Base-by-base conservation (phyloP, 768 basidiomycete genomes). In the Leucocoprinus leucothites region DNA sequence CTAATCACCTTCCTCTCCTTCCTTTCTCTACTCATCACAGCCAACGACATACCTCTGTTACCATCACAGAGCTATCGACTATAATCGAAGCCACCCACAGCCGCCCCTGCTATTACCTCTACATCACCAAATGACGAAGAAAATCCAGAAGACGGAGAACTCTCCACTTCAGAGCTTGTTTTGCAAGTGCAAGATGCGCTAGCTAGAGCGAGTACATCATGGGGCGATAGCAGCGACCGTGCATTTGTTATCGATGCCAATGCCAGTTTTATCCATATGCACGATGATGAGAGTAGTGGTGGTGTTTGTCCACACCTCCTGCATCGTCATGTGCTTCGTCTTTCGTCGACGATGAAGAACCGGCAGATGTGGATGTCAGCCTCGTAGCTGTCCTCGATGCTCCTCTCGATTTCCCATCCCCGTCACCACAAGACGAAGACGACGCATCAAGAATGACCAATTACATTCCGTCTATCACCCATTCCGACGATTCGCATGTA, bases 31-130 rank as follows among this genome's bases (percentile, higher is more conserved):
- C n/a, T n/a, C n/a, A n/a, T n/a, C n/a, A n/a, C n/a, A n/a, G n/a
- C n/a, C n/a, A n/a, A n/a, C n/a, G n/a, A n/a, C n/a, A n/a, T n/a
- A n/a, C n/a, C n/a, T n/a, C n/a, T n/a, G n/a, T n/a, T n/a, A n/a
- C n/a, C n/a, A n/a, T n/a, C n/a, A 76, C 77, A 2, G 88, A 90
- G 57, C 73, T 91, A 35, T 89, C 87, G 7, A 89, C 85, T 9
- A 91, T 91, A 55, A 74, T 89, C 9, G 88, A 91, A 66, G 83
- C 85, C 2, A 89, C 40, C 40, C 18, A 34, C 31, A 5, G 31
- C 31, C 31, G 5, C 13, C 7, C 11, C 16, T 38, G 14, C 38
- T 3, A 38, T 9, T 13, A 13, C 16, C 7, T 3, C 38, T 6
- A 4, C 38, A 4, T 6, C 38, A 11, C 38, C 9, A 1, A 28